Conservation (phyloP, 208 protist species). For the Leptomonas seymouri region DNA sequence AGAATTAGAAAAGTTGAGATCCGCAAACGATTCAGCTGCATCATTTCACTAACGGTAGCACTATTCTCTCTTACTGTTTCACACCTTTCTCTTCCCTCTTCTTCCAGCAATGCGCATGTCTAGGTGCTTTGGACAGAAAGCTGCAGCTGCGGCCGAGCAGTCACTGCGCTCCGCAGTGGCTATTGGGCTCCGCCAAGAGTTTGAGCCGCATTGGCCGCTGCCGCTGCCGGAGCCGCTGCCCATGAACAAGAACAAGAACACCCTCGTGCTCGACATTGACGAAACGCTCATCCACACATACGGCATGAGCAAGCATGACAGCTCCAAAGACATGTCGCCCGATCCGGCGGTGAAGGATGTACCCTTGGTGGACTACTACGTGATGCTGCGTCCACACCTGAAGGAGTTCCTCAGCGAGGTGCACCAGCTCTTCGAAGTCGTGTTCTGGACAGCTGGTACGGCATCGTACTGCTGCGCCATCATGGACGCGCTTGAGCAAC, state of each 20-base stretch:
- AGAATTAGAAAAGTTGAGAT: too few relatives aligned
- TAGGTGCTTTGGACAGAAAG: constrained; percentile 19
- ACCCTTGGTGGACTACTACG: constrained; percentile 45
- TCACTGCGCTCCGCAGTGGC: constrained; percentile 50
- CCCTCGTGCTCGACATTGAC: constrained; percentile 90
- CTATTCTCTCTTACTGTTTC: too few relatives aligned
- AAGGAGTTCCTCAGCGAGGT: constrained; percentile 78
- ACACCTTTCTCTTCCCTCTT: neutral
- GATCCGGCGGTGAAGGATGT: constrained; percentile 25
- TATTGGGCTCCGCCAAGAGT: constrained; percentile 52
- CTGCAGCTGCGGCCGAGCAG: constrained; percentile 18
- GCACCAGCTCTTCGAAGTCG: constrained; percentile 79
- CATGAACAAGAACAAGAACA: constrained; percentile 50
- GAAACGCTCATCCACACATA: constrained; percentile 84
- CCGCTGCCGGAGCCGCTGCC: constrained; percentile 65
- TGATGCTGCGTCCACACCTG: constrained; percentile 69
- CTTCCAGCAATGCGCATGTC: constrained; percentile 14
- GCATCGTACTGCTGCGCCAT: constrained; percentile 85
- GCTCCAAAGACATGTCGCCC: constrained; percentile 10
- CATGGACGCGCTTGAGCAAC: constrained; percentile 72
- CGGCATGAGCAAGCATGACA: constrained; percentile 44
- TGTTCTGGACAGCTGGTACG: constrained; percentile 89
- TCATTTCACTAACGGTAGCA: too few relatives aligned
- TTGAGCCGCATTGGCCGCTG: constrained; percentile 67
- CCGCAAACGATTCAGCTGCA: too few relatives aligned